Evolutionary conservation across 2,329 filamentous ascomycete species (phyloP), one percentile per base, ranked within the genome.

Genomic region (Arthroderma sp.): DNA sequence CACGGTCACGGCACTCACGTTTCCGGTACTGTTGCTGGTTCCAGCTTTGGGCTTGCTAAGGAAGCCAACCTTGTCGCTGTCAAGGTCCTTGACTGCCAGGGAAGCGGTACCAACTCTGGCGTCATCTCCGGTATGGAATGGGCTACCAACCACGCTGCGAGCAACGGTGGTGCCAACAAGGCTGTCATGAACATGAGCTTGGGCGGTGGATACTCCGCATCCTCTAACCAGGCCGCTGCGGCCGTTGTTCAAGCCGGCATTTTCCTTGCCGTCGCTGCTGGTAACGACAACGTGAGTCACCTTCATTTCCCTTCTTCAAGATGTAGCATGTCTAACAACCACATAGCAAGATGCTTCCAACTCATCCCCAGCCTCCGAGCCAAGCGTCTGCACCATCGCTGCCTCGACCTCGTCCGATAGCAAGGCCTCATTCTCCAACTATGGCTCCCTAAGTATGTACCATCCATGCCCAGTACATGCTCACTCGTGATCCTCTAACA

Each of bases 61-160:
- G 56, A 59, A 44, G 55, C 61, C 34, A 58, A 49, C 15, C 44
- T 66, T n/a, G 50, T 66, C 32, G 70, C 69, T 40, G 68, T 77
- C 47, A 74, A 73, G 56, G 71, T 61, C 48, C 62, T 73, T 15
- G 65, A 65, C 38, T 61, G 59, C 27, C 55, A 67, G 4, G 67
- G 69, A 38, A 61, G 61, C 40, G 72, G 72, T 30, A 66, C 61
- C 27, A 63, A 61, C 40, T 59, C 62, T 22, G 63, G 65, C 51
- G 69, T 72, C 49, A 65, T 77, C 49, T 57, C 63, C 27, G 74
- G 70, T 15, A 72, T 75, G 55, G 54, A 62, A 29, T 65, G 58
- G 59, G 60, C 59, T 39, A 57, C 51, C 46, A 57, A 57, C 38
- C 53, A 62, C 43, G 60, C 58, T 36, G 52, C 49, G 29, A 47